A percentile compares a stretch with the other conserved stretches of the same genome.
Conservation (phyloP, 768 basidiomycete species). For the Serendipita sp. region DNA sequence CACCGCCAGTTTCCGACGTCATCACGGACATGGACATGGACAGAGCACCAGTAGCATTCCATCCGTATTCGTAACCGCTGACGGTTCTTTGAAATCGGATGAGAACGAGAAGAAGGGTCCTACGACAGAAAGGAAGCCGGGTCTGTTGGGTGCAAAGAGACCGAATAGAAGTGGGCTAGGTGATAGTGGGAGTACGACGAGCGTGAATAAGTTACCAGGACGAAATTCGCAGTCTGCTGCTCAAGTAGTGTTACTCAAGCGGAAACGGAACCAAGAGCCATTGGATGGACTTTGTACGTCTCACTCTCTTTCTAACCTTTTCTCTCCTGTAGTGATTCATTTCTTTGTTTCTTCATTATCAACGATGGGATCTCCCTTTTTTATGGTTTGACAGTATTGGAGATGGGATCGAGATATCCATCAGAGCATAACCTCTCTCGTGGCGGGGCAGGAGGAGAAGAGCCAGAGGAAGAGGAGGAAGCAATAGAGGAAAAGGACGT, state of each 20-base stretch:
- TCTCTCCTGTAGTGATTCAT: too few species aligned
- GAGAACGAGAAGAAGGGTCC: too few species aligned
- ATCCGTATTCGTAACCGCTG: too few species aligned
- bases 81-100: too few species aligned
- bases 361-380: neutral
- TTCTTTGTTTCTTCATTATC: neutral
- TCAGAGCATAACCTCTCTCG: neutral
- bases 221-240: neutral
- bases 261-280: constrained; percentile 68
- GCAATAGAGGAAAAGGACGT: constrained; percentile 21
- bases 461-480: neutral
- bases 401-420: neutral
- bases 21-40: too few species aligned
- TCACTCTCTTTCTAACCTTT: constrained; percentile 5
- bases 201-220: too few species aligned
- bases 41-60: too few species aligned
- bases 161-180: too few species aligned
- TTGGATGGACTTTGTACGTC: constrained; percentile 59
- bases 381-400: neutral
- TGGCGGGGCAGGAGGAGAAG: neutral
- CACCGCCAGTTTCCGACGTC: too few species aligned
- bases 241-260: constrained; percentile 47
- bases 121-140: too few species aligned
- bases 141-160: too few species aligned
- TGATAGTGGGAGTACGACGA: too few species aligned